Evolutionary conservation across 78 protist species (phyloP), one percentile per base, ranked within the genome.

Genomic region (Thecamonas trahens): DNA sequence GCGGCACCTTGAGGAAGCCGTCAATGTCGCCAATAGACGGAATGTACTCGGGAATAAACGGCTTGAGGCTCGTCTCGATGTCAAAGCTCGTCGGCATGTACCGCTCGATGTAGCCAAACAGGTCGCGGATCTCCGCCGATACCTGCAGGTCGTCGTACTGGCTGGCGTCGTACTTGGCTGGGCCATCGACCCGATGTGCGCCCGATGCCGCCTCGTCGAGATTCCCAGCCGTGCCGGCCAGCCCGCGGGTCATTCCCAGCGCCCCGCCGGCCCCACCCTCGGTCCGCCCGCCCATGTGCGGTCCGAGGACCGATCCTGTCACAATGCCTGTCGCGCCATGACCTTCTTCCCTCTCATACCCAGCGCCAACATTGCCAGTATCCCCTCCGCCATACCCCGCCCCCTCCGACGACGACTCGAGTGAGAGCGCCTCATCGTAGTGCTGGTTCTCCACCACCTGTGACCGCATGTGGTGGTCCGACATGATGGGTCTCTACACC

Each of bases 1-100:
- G 77, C 26, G 88, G 79, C 17, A 77, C 70, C 73, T 82, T 82
- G 62, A 74, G 1, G 34, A 82, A 82, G 20, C 76, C 74, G 38
- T 83, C 83, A 34, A 72, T 53, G 50, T 76, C 83, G 14, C 82
- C 83, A 15, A 87, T 70, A 0, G 92, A 62, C 11, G 94, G 94
- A 35, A 88, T 74, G 72, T 67, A 84, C 38, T 88, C 90, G 1
- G 94, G 87, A 20, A 88, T 73, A 75, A 84, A 88, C 18, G 94
- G 89, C 5, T 63, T 53, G 66, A 88, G 58, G 60, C 40, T 49
- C 18, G 89, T 66, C 38, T 79, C 86, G 32, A 80, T 61, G 45
- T 88, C 90, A 18, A 70, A 45, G 31, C 0, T 22, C 40, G 50
- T 67, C 26, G 88, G 77, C 32, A 67, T 63, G 83, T 69, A 88